Evolutionary conservation across 495 filamentous ascomycete species (phyloP), one percentile per base, ranked within the genome.

Genomic region (Aspergillus asperescens): DNA sequence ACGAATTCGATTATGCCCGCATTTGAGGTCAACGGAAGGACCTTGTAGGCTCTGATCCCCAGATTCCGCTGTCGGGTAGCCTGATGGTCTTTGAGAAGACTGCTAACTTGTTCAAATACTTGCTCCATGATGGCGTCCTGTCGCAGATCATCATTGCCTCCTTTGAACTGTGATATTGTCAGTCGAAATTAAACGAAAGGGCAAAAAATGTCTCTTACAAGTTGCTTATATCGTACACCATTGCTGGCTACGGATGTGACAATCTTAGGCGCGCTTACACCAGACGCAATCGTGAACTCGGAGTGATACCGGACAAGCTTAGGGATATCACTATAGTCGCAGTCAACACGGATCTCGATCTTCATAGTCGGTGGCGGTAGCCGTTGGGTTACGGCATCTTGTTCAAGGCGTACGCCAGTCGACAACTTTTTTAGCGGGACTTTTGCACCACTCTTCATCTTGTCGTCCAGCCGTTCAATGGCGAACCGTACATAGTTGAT

Each of bases 41-140:
- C 93, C 64, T 95, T 96, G 76, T 99, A 99, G 1, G 93, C 96
- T 25, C 93, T 74, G 60, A 99, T 90, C 3, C 83, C 83, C 18
- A 99, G 76, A 56, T 92, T 87, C 1, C 93, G 86, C 59, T 94
- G 90, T 8, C 88, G 83, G 6, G 94, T 96, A 9, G 86, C 81
- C 42, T 86, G 81, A 59, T 96, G 87, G 20, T 86, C 84, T 68
- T 87, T 86, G 20, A 99, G 77, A 5, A 97, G 83, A 48, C 86
- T 85, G 61, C 87, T 95, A 24, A 96, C 93, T 78, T 95, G 88
- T 42, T 88, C 89, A 69, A 97, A 99, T 25, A 99, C 93, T 70
- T 99, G 93, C 66, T 97, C 94, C 94, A 99, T 99, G 71, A 99
- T 99, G 15, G 93, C 89, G 62, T 99, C 93, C 71, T 99, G 93